Conservation (phyloP, 129 eudicot species). For the Artemisia argyi region DNA sequence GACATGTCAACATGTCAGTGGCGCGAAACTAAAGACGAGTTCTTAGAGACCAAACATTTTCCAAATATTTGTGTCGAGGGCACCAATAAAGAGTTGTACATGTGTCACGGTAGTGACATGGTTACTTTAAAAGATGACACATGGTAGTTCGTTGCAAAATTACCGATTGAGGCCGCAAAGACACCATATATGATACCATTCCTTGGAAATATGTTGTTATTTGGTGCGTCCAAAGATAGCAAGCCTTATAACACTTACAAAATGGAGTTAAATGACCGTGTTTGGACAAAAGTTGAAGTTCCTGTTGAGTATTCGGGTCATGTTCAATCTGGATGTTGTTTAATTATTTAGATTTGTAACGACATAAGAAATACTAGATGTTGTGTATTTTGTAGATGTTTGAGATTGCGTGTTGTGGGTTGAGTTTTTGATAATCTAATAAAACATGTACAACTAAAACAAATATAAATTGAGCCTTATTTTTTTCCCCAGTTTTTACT, state of each 20-base stretch:
- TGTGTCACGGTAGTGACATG: slow-evolving; percentile 24
- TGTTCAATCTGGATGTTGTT: slow-evolving; percentile 54
- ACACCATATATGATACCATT: slow-evolving; percentile 40
- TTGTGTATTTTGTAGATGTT: too few species aligned
- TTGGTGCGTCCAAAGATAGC: slow-evolving; percentile 42
- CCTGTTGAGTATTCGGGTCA: slow-evolving; percentile 43
- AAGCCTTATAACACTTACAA: slow-evolving; percentile 32
- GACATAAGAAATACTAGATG: too few species aligned
- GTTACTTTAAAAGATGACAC: slow-evolving; percentile 25
- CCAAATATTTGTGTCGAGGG: slow-evolving; percentile 28
- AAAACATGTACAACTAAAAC: neutral
- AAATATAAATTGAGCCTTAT: too few species aligned
- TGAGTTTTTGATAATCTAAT: too few species aligned
- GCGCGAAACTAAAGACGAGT: slow-evolving; percentile 34
- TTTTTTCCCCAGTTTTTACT: too few species aligned
- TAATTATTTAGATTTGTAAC: slow-evolving; percentile 29
- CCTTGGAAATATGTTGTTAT: slow-evolving; percentile 46
- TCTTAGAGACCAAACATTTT: slow-evolving; percentile 11
- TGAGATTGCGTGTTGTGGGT: too few species aligned
- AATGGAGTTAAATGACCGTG: slow-evolving; percentile 38
- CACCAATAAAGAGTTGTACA: slow-evolving; percentile 35
- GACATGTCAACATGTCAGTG: slow-evolving; percentile 43
- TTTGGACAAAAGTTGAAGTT: slow-evolving; percentile 46
- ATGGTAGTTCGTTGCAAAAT: slow-evolving; percentile 42
- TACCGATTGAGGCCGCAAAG: slow-evolving; percentile 39